Base-by-base conservation (phyloP, 805 yeast genomes). In the Pichia kluyveri region DNA sequence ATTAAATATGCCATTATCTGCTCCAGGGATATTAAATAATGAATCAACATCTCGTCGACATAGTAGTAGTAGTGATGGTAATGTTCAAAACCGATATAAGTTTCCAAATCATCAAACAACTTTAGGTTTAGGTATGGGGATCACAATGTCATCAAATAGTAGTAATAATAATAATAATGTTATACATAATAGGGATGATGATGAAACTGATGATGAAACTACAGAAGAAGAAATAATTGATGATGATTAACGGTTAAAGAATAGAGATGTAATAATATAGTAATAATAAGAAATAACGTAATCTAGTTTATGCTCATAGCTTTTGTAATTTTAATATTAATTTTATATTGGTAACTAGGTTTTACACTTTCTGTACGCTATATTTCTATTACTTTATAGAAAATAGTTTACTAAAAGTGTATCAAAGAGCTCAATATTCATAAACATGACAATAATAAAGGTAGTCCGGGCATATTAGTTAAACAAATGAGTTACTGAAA, bases 141-240 rank as follows among this genome's bases (percentile, higher is more conserved):
- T 34, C 4, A 15, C 37, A 34, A 14, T 14, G n/a, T 5, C 30
- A n/a, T 14, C 18, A 36, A 8, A 9, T 40, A 31, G 28, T 32
- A 27, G 40, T 32, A 19, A 4, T 19, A 23, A 23, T 23, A 23
- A 23, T 23, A 23, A 23, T 23, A 23, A 23, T 23, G 7, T 6
- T 23, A 23, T 23, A 4, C 26, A 6, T 23, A 23, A 5, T 23
- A 23, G 5, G 7, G 26, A 23, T 23, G 26, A 31, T 26, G 42
- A 42, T 23, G 41, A 30, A 12, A 44, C 45, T 7, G 51, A 48
- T 37, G 51, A 55, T 17, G 47, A 42, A 31, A 36, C 42, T 5
- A 44, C 46, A 8, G 56, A 54, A 18, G 63, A 60, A 19, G 62
- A 56, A 31, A 32, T 30, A 7, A 30, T 43, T 4, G 62, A 60